Evolutionary conservation across 148 eudicot genomes (phyloP), one percentile per base, ranked within the genome.

Genomic region (Pharnaceum exiguum): DNA sequence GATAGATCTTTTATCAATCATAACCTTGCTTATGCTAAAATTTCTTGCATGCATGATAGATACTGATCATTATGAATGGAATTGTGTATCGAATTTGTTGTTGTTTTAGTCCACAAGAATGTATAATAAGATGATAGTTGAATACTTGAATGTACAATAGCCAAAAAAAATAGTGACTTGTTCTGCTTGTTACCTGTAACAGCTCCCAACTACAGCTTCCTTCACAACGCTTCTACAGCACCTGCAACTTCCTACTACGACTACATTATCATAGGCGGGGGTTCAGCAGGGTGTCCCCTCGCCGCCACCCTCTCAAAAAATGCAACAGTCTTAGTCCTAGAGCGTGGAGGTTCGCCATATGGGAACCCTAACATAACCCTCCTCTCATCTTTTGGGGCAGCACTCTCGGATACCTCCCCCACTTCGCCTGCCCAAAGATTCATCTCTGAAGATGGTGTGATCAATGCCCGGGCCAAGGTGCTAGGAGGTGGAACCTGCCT

Each of bases 251-350:
- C 96, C 13, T 76, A 77, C 70, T 93, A 85, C 67, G 96, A 93
- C 77, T 93, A 93, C 83, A 93, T 93, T 49, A 74, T 93, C 40
- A 31, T 93, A 26, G 99, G 99, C 1, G 99, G 96, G 1, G 99
- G 96, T 11, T 84, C 96, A 4, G 77, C 91, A 3, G 96, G 96
- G 26, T 84, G 86, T 54, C 91, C 96, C 1, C 63, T 93, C 23
- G 99, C 91, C 28, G 90, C 99, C 63, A 93, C 99, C 0, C 83
- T 93, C 43, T 88, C 96, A 1, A 77, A 72, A 2, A 83, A 85
- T 65, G 75, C 71, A 71, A 69, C 59, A 22, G 97, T 91, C 10
- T 77, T 91, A n/a, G 75, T 91, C 67, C 84, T 91, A 3, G 97
- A 91, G 54, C 96, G 97, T 0, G 97, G 97, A 8, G 96, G 87